Base-by-base conservation (phyloP, 495 filamentous ascomycete species). In the Stereocaulon alpinum region DNA sequence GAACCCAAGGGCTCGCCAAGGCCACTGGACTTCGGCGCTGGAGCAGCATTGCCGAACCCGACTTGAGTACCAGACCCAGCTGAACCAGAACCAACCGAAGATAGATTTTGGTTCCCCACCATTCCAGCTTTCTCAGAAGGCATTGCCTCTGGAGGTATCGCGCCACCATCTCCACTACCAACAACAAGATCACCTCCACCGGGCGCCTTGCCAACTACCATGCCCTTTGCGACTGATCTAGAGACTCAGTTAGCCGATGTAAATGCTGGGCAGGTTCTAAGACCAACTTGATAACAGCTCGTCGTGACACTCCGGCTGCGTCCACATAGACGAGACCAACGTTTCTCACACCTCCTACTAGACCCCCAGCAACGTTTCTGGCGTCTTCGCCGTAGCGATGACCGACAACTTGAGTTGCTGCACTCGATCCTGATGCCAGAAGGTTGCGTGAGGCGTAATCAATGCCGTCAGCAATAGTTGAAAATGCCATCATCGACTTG, bases 301-400 rank as follows among this genome's bases (percentile, higher is more conserved):
- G 78, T 14, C 93, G 77, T 51, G 86, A 91, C 5, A 98, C 94
- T 5, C 93, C 93, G 0, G 89, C 84, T 7, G 91, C 94, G 67
- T 98, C 93, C 43, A 98, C 92, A 67, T 98, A 98, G n/a, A 98
- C 93, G 41, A 98, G 75, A 4, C 91, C 92, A 44, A 97, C 94
- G 65, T 97, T 97, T 75, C 88, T 94, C 63, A 95, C 85, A 6
- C 90, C 90, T 3, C 91, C 86, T 0, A 88, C 88, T 51, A 98
- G 66, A 48, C 85, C 77, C 50, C 77, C 73, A 5, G 89, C 82
- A 4, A 97, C 74, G 4, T 80, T 75, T 56, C 88, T 86, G 3
- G 93, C 93, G 71, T 97, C 89, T 6, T 78, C 66, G 10, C 93
- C 93, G 70, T 89, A 98, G 58, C 76, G 82, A 72, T 98, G 92